Percentiles rank a stretch among this genome's conserved stretches.
phyloP scores from a whole-genome alignment of 257 asterid genomes.

The Striga asiatica region DNA sequence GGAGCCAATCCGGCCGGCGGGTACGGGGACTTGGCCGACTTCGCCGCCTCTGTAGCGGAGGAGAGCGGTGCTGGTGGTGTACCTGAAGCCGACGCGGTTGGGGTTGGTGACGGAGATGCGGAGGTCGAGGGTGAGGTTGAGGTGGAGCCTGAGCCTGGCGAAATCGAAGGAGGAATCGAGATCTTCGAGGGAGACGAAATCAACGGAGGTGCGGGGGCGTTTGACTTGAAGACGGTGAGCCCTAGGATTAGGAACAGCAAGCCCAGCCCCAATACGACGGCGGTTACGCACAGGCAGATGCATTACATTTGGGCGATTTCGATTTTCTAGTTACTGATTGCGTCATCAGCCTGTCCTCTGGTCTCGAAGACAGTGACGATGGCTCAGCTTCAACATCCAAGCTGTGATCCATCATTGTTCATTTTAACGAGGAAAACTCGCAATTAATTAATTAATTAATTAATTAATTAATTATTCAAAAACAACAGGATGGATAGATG shows the following conservation, averaged over 20 bases:
- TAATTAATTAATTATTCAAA: no score
- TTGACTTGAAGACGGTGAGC: constrained; percentile 71
- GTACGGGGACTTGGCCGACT: constrained; percentile 58
- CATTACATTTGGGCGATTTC: constrained; percentile 4
- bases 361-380: constrained; percentile 8
- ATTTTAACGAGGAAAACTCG: no score
- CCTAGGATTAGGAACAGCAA: constrained; percentile 43
- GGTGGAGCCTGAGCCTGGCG: constrained; percentile 18
- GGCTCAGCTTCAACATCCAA: constrained; percentile 7
- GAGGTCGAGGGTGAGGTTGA: constrained; percentile 45
- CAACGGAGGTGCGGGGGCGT: constrained; percentile 38
- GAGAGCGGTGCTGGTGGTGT: constrained; percentile 27
- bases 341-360: constrained; percentile 8
- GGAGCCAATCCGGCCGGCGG: constrained; percentile 49
- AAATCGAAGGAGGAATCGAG: constrained; percentile 32
- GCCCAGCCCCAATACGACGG: constrained; percentile 22
- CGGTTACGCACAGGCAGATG: constrained; percentile 29
- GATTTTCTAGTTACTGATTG: not conserved
- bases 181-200: constrained; percentile 34
- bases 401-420: no score
- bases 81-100: constrained; percentile 58
- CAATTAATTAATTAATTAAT: no score
- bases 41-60: constrained; percentile 45
- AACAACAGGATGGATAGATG: no score
- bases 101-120: constrained; percentile 42